Conservation (phyloP, 2,329 filamentous ascomycete genomes). For the Ascomycota sp. region DNA sequence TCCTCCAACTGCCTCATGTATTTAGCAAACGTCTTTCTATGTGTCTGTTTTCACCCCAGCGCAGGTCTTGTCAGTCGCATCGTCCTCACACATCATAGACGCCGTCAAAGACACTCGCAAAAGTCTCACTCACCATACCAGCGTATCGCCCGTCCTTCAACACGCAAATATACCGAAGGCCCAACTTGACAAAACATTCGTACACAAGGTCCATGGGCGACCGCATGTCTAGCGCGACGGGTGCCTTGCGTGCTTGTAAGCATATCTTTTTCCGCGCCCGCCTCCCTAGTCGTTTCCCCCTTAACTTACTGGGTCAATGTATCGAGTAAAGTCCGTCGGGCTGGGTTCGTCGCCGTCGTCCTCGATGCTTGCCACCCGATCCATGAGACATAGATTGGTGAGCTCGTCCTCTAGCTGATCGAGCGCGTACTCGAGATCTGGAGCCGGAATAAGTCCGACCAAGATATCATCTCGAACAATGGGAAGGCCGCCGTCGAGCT, state of each 20-base stretch:
- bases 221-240: constrained; percentile 66
- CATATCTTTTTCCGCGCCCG: neutral
- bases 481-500: constrained; percentile 77
- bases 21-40: constrained; percentile 93
- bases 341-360: constrained; percentile 40
- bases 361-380: constrained; percentile 36
- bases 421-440: constrained; percentile 79
- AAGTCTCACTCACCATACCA: constrained; percentile 45
- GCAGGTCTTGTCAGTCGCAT: too few relatives aligned
- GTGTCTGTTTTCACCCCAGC: constrained; percentile 28
- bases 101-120: neutral
- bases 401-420: constrained; percentile 63
- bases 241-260: constrained; percentile 31
- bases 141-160: constrained; percentile 64
- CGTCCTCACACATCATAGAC: constrained; percentile 2
- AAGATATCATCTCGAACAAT: constrained; percentile 60
- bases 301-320: constrained; percentile 56
- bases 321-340: constrained; percentile 69
- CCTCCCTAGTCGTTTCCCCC: neutral
- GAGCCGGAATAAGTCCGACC: constrained; percentile 77
- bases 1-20: constrained; percentile 72
- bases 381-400: constrained; percentile 61
- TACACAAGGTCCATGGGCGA: constrained; percentile 90
- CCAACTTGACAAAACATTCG: constrained; percentile 87
- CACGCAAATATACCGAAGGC: constrained; percentile 79